Evolutionary conservation across 495 filamentous ascomycete genomes (phyloP), one percentile per base, ranked within the genome.

Genomic region (Penicillium simplicissimum): DNA sequence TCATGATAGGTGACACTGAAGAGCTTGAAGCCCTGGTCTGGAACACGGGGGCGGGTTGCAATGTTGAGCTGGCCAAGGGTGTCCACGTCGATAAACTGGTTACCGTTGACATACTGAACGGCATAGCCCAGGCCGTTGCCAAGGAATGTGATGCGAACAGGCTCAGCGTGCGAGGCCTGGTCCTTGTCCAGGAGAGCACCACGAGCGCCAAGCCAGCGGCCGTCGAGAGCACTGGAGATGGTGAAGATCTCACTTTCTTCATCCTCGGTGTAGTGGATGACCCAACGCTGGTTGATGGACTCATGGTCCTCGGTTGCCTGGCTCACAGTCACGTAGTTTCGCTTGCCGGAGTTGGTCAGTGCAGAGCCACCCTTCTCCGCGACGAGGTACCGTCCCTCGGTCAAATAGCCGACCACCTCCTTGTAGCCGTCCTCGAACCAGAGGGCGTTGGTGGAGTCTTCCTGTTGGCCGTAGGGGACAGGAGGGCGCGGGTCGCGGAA

Each of bases 391-490:
- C 82, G 80, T 14, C 82, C 82, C 58, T 85, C 82, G 13, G 82
- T 84, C 37, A 85, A 63, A 33, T 76, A 74, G 10, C 82, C 82
- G 8, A 83, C 69, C n/a, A 79, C 72, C 43, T 76, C 65, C 69
- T 84, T 84, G 71, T 76, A 84, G 4, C 82, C 82, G 35, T 82
- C 67, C 57, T 85, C 82, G 38, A 78, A 78, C 53, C 55, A 79
- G 10, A 79, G 60, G 4, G 71, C 33, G n/a, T 77, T 67, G 23
- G 57, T 63, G 3, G 42, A 47, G 31, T 74, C 65, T 15, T 62
- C 64, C 64, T 82, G 79, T 36, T 76, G 52, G 33, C 77, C 77
- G 47, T 83, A 85, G 8, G 81, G 82, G 0, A 83, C 79, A 7
- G 74, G 67, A 8, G 82, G 82, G 8, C 77, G 71, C 1, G 63